Evolutionary conservation across 2,329 filamentous ascomycete species (phyloP).

Genomic region (Microdochium trichocladiopsis): DNA sequence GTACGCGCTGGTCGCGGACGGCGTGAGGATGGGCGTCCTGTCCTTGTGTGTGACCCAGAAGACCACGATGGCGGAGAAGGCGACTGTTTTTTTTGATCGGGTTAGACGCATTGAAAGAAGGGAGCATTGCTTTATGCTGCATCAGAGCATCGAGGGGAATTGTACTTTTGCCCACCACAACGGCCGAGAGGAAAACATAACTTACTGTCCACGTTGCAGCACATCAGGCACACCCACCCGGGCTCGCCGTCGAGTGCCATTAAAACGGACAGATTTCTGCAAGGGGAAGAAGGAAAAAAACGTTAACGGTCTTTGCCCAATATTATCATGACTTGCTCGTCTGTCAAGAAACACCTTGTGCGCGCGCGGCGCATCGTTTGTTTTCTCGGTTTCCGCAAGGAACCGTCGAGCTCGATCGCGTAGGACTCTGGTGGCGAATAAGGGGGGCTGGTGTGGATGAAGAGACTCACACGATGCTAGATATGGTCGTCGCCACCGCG

Average conservation of each 20-base stretch:
- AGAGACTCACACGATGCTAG: constrained; percentile 45
- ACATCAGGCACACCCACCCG: constrained; percentile 59
- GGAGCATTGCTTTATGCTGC: background rate
- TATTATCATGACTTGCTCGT: no score
- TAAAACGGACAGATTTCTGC: constrained; percentile 50
- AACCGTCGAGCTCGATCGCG: no score
- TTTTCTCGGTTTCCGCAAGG: no score
- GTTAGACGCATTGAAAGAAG: background rate
- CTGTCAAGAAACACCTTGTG: no score
- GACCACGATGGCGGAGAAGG: background rate
- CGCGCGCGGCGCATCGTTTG: no score
- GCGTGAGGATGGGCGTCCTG: background rate
- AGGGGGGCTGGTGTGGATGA: no score
- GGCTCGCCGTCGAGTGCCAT: constrained; percentile 54
- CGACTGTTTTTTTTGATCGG: background rate
- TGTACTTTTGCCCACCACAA: background rate
- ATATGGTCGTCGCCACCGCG: constrained; percentile 46
- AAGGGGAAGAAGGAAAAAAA: background rate
- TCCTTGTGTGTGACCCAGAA: background rate
- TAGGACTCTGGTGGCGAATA: no score
- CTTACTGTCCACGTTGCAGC: constrained; percentile 57
- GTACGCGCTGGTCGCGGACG: background rate
- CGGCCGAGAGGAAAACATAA: background rate
- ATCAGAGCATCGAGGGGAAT: background rate
- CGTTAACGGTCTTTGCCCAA: background rate